Conservation (phyloP, 2,329 filamentous ascomycete species). For the Grosmannia serpens region DNA sequence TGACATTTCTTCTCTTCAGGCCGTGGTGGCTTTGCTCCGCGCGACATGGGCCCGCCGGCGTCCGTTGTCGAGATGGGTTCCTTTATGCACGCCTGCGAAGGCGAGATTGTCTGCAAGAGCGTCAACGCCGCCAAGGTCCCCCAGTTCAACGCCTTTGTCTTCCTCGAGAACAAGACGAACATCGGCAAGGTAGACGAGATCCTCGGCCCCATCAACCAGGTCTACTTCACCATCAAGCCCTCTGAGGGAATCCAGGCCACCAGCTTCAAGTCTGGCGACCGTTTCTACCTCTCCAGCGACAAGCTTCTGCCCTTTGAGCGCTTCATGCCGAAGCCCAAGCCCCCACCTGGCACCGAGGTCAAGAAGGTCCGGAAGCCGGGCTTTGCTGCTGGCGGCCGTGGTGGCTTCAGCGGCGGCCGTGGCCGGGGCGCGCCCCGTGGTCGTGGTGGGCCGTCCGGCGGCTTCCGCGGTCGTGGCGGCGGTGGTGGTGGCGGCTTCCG, state of each 20-base stretch:
- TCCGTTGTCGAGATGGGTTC: constrained; percentile 74
- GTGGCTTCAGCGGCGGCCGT: constrained; percentile 20
- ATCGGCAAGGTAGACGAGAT: constrained; percentile 98
- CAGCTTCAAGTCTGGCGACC: constrained; percentile 92
- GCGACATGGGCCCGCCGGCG: constrained; percentile 51
- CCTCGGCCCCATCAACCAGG: constrained; percentile 91
- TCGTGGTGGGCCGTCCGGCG: constrained; percentile 15
- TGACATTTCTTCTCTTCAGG: constrained; percentile 15
- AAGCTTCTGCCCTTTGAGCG: constrained; percentile 91
- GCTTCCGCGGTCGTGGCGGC: constrained; percentile 16
- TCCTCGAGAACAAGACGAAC: constrained; percentile 93
- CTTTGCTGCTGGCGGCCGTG: constrained; percentile 26
- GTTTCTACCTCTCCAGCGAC: constrained; percentile 90
- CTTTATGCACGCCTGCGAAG: constrained; percentile 90
- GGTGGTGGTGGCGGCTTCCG: constrained; percentile 19
- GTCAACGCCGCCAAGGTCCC: constrained; percentile 82
- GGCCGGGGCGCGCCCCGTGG: constrained; percentile 19
- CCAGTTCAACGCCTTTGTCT: constrained; percentile 98
- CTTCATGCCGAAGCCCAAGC: constrained; percentile 93
- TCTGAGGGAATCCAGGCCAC: constrained; percentile 90
- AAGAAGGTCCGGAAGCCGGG: constrained; percentile 49
- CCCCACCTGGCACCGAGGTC: constrained; percentile 48
- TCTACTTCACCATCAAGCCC: constrained; percentile 97
- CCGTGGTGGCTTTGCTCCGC: constrained; percentile 50
- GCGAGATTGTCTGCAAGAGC: constrained; percentile 95